phyloP scores from a whole-genome alignment of 2,329 filamentous ascomycete species.

The Hypoxylon rubiginosum region DNA sequence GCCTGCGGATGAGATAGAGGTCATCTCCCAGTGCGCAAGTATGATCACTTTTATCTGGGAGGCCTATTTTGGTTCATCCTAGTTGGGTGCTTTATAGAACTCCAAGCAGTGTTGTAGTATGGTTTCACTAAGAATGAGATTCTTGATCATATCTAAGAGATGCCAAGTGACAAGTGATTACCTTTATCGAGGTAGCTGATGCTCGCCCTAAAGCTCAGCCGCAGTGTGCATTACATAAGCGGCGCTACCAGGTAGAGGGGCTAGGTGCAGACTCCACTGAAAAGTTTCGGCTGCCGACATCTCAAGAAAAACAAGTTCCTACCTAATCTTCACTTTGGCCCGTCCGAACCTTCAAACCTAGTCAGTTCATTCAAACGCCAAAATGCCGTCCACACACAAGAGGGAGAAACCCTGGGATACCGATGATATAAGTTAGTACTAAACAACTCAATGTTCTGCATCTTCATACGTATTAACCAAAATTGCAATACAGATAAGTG shows the following conservation, averaged over 20 bases:
- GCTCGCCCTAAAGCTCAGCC: background rate
- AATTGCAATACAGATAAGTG: constrained; percentile 79
- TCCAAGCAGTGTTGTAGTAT: too few species aligned
- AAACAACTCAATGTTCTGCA: constrained; percentile 60
- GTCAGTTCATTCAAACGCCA: constrained; percentile 25
- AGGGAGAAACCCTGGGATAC: constrained; percentile 96
- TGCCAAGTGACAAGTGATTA: too few species aligned
- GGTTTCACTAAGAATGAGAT: background rate
- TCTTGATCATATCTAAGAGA: too few species aligned
- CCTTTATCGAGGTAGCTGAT: background rate
- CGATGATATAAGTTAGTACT: constrained; percentile 98
- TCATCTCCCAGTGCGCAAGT: background rate
- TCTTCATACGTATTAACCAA: constrained; percentile 53
- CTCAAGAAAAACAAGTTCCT: constrained; percentile 35
- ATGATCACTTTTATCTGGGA: background rate
- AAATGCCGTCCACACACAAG: constrained; percentile 74
- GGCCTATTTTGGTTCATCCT: background rate
- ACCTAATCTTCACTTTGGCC: constrained; percentile 11
- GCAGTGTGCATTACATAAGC: constrained; percentile 20
- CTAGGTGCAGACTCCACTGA: constrained; percentile 11
- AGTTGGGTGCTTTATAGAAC: background rate
- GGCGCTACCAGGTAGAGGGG: constrained; percentile 1
- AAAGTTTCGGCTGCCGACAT: constrained; percentile 29
- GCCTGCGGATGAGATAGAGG: background rate
- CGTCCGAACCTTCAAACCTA: constrained; percentile 6